Evolutionary conservation across 2,329 filamentous ascomycete genomes (phyloP).

Genomic region (Epichloe hybrida): DNA sequence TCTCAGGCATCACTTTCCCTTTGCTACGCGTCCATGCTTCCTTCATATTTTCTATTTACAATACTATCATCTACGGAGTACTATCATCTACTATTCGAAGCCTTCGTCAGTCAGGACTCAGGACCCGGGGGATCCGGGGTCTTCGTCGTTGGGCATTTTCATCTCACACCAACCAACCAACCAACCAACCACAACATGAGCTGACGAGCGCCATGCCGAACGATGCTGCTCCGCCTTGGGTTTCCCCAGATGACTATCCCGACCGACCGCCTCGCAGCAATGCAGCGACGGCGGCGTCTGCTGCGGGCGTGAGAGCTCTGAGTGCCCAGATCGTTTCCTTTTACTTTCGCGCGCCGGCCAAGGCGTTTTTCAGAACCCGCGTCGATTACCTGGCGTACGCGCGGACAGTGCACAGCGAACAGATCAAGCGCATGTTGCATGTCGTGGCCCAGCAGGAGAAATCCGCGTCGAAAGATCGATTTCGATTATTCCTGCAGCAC

Average conservation of each 20-base stretch:
- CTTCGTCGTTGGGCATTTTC: no score
- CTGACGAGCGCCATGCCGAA: slow-evolving; percentile 21
- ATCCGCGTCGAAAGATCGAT: slow-evolving; percentile 19
- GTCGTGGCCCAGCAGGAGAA: slow-evolving; percentile 22
- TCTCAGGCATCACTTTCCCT: no score
- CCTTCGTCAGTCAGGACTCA: no score
- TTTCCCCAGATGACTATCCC: slow-evolving; percentile 23
- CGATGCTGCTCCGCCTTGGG: slow-evolving; percentile 15
- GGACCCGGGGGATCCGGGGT: no score
- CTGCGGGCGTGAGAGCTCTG: slow-evolving; percentile 70
- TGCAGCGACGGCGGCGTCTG: slow-evolving; percentile 60
- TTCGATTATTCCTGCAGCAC: slow-evolving; percentile 22
- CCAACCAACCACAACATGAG: slow-evolving; percentile 12
- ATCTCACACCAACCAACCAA: no score
- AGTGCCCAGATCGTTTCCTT: slow-evolving; percentile 77
- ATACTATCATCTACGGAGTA: no score
- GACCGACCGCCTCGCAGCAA: slow-evolving; percentile 38
- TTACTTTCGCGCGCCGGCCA: slow-evolving; percentile 82
- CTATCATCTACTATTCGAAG: no score
- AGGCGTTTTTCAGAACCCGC: slow-evolving; percentile 80
- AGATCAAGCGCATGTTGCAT: slow-evolving; percentile 23
- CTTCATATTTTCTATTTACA: no score
- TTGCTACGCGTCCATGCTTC: no score
- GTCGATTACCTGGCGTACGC: slow-evolving; percentile 67
- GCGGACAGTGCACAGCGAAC: slow-evolving; percentile 36